Base-by-base conservation (phyloP, 78 protist species). In the Dictyostelium intermedium region DNA sequence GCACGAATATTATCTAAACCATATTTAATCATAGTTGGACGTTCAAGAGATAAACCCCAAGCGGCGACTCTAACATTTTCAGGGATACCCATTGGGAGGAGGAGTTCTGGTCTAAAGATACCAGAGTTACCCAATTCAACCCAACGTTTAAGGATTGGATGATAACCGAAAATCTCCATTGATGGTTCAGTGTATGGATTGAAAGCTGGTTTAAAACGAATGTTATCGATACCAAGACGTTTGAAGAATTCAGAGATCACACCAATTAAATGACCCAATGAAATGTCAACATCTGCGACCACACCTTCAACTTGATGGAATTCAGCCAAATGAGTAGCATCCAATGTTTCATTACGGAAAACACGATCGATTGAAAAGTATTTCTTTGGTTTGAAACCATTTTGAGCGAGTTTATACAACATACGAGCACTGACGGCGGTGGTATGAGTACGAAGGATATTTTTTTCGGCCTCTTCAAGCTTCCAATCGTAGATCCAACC, bases 181-280 rank as follows among this genome's bases (percentile, higher is more conserved):
- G 98, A 94, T 66, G 99, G 99, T 96, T 99, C 99, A 10, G 99
- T 99, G 98, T 99, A 99, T 25, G 99, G 99, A 95, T 99, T 99
- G 98, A 92, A 99, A 3, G 99, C 99, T 18, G 99, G 99, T 89
- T 98, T 98, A 98, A 98, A 98, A 43, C 97, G 83, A 47, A 98
- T 91, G 60, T 98, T 69, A 61, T 81, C 83, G 66, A 98, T 96
- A 63, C 99, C 98, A 14, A 96, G 35, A 37, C 95, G 69, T 32
- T 50, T 72, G 96, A 98, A 99, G 98, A 99, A 99, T 69, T 95
- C 74, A 4, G 93, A 37, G 74, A 99, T 95, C 30, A 95, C 47
- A 77, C 99, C 99, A 50, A 99, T 98, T 69, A 99, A 95, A 85
- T 99, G 87, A 30, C 97, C 97, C 30, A 99, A 96, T 11, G 98